phyloP scores from a whole-genome alignment of 495 filamentous ascomycete genomes.

The Cercophora sp. region DNA sequence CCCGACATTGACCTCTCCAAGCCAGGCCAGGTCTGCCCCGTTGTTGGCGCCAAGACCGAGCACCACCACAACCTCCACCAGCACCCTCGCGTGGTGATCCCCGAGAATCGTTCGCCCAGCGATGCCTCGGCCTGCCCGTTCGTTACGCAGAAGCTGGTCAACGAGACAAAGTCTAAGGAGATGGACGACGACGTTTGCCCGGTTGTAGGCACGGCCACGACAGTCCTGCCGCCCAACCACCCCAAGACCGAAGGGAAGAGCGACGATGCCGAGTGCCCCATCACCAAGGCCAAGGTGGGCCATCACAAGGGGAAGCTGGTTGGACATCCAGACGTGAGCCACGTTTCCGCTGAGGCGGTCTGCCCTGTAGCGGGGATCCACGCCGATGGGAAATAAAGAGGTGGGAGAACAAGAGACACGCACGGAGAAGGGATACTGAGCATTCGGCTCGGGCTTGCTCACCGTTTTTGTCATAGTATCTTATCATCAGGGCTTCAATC shows the following conservation, averaged over 20 bases:
- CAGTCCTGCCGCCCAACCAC: constrained; percentile 43
- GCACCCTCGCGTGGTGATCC: constrained; percentile 37
- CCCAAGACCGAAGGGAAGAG: constrained; percentile 36
- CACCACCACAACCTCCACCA: constrained; percentile 43
- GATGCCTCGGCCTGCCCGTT: constrained; percentile 46
- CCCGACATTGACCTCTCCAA: constrained; percentile 41
- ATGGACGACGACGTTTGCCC: constrained; percentile 48
- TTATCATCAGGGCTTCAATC: no score
- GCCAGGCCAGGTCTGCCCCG: constrained; percentile 40
- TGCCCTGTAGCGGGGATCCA: constrained; percentile 39
- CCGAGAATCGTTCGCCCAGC: constrained; percentile 21
- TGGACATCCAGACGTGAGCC: constrained; percentile 33
- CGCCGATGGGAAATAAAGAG: constrained; percentile 2
- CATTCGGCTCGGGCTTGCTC: no score
- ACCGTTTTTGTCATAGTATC: no score
- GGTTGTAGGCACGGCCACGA: constrained; percentile 44
- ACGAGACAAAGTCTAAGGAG: constrained; percentile 39
- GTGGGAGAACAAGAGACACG: background rate
- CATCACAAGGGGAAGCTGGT: constrained; percentile 44
- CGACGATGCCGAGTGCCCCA: constrained; percentile 45
- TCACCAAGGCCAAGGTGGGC: constrained; percentile 46
- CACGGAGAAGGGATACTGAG: background rate
- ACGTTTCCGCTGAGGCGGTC: constrained; percentile 27
- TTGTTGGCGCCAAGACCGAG: constrained; percentile 44
- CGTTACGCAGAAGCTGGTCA: constrained; percentile 31